phyloP scores from a whole-genome alignment of 2,329 filamentous ascomycete genomes.

The Penicillium sp. region DNA sequence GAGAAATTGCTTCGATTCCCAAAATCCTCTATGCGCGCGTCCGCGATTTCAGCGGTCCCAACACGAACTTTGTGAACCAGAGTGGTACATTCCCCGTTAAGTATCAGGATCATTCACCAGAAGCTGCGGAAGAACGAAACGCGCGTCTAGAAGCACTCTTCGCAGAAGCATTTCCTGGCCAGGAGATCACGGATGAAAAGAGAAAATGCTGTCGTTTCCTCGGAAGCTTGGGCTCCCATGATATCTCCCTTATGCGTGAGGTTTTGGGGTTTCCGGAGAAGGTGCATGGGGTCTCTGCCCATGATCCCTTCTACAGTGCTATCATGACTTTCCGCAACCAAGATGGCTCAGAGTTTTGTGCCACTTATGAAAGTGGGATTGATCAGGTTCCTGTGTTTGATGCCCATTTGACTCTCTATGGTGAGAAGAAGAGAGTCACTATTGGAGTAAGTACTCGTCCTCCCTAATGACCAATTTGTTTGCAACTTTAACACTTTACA shows the following conservation, averaged over 20 bases:
- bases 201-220: constrained; percentile 15
- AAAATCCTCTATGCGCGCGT: constrained; percentile 15
- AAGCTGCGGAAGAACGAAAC: constrained; percentile 9
- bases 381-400: constrained; percentile 15
- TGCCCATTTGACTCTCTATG: constrained; percentile 14
- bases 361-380: constrained; percentile 17
- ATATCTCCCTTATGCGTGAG: constrained; percentile 17
- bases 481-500: neutral
- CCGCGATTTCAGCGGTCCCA: constrained; percentile 16
- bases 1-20: constrained; percentile 11
- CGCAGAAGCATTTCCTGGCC: constrained; percentile 10
- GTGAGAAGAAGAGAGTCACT: constrained; percentile 13
- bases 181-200: constrained; percentile 13
- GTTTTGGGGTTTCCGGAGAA: constrained; percentile 12
- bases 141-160: constrained; percentile 10
- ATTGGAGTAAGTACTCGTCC: constrained; percentile 7
- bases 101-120: constrained; percentile 8
- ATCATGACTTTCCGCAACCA: constrained; percentile 14
- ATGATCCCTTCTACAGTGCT: constrained; percentile 16
- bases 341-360: constrained; percentile 11
- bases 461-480: neutral
- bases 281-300: constrained; percentile 9
- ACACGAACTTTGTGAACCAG: constrained; percentile 13
- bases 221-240: constrained; percentile 15
- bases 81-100: constrained; percentile 15